phyloP scores from a whole-genome alignment of 2,329 filamentous ascomycete species.

The Pseudocercospora pini-densiflorae region DNA sequence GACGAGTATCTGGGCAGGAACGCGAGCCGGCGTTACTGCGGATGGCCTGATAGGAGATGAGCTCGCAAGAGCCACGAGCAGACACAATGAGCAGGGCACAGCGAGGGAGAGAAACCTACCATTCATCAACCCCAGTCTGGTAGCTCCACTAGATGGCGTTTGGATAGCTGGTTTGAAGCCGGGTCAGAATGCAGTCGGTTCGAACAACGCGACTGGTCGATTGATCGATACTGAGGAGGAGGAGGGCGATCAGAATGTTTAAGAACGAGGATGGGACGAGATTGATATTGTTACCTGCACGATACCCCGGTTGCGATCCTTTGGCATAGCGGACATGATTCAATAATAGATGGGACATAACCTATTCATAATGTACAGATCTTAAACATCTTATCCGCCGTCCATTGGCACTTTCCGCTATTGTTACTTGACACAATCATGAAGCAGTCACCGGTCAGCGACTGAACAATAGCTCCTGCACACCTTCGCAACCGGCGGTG shows the following conservation, averaged over 20 bases:
- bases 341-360: neutral
- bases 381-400: neutral
- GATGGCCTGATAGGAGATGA: slow-evolving; percentile 8
- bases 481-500: neutral
- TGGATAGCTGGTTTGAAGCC: slow-evolving; percentile 31
- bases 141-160: slow-evolving; percentile 54
- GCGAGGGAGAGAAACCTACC: slow-evolving; percentile 64
- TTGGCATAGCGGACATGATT: neutral
- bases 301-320: slow-evolving; percentile 7
- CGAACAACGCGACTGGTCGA: slow-evolving; percentile 4
- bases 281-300: slow-evolving; percentile 9
- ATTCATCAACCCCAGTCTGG: slow-evolving; percentile 78
- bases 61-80: slow-evolving; percentile 22
- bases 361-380: neutral
- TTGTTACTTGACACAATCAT: neutral
- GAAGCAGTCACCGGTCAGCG: neutral
- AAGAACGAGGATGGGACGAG: neutral
- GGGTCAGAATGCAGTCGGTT: slow-evolving; percentile 23
- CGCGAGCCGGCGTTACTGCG: slow-evolving; percentile 17
- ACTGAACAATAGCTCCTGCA: neutral
- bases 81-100: slow-evolving; percentile 21
- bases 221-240: slow-evolving; percentile 15
- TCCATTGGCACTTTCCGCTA: neutral
- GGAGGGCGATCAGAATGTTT: neutral
- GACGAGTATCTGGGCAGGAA: slow-evolving; percentile 47